Evolutionary conservation across 2,329 filamentous ascomycete species (phyloP).

Genomic region (Passalora sequoiae): DNA sequence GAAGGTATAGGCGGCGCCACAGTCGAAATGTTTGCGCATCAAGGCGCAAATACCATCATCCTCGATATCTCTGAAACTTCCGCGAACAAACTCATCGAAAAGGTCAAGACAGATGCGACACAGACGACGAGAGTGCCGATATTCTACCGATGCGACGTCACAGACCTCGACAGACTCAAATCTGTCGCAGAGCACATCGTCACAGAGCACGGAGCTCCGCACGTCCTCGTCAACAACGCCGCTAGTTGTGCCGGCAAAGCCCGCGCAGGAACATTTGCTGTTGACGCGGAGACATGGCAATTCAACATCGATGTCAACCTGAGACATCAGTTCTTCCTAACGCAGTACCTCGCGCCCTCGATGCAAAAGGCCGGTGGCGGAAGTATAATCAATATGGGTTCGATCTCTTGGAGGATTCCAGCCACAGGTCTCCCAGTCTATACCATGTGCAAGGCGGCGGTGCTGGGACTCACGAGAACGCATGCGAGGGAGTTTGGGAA

Average conservation of each 20-base stretch:
- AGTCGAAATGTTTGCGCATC: constrained; percentile 51
- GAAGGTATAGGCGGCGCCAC: constrained; percentile 61
- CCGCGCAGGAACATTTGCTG: constrained; percentile 56
- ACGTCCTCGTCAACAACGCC: constrained; percentile 60
- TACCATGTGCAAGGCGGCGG: constrained; percentile 27
- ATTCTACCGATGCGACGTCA: constrained; percentile 47
- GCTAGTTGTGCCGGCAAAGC: constrained; percentile 54
- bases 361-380: constrained; percentile 54
- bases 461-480: constrained; percentile 28
- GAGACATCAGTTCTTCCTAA: constrained; percentile 59
- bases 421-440: constrained; percentile 27
- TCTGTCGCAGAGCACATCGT: constrained; percentile 41
- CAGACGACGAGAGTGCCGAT: constrained; percentile 14
- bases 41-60: constrained; percentile 57
- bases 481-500: constrained; percentile 29
- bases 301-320: constrained; percentile 61
- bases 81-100: constrained; percentile 44
- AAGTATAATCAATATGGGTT: constrained; percentile 47
- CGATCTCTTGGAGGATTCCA: constrained; percentile 29
- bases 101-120: constrained; percentile 27
- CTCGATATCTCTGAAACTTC: constrained; percentile 54
- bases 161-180: constrained; percentile 48
- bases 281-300: constrained; percentile 58
- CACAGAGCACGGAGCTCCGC: constrained; percentile 45
- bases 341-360: constrained; percentile 54